Evolutionary conservation across 2,329 filamentous ascomycete species (phyloP).

Genomic region (Ceratocystis alfenasii): DNA sequence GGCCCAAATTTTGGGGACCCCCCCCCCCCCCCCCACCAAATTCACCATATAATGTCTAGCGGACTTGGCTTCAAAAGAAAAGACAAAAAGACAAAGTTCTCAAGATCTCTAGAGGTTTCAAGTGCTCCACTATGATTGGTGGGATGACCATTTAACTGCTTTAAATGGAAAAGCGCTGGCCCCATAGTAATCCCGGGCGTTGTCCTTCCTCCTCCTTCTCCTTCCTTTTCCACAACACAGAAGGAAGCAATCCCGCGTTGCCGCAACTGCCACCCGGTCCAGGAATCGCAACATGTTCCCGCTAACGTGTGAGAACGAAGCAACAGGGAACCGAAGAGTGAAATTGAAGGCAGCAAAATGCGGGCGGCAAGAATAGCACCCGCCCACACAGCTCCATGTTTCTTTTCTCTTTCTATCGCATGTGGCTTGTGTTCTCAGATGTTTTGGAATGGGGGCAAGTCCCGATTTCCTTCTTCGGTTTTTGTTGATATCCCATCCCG

Average conservation of each 20-base stretch:
- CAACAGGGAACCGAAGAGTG: background rate
- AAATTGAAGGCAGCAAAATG: background rate
- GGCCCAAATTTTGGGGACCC: too few species aligned
- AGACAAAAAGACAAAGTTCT: background rate
- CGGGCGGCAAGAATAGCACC: background rate
- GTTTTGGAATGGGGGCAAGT: background rate
- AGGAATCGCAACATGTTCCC: background rate
- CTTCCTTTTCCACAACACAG: background rate
- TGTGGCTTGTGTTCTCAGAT: background rate
- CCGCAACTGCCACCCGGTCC: background rate
- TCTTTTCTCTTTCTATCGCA: background rate
- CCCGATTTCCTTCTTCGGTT: background rate
- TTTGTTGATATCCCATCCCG: background rate
- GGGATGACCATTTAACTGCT: slow-evolving; percentile 14
- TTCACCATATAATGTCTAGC: background rate
- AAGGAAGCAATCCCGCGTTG: slow-evolving; percentile 3
- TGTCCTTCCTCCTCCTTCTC: background rate
- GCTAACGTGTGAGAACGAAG: background rate
- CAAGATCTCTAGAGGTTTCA: background rate
- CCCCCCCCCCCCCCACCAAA: too few species aligned
- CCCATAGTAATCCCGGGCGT: slow-evolving; percentile 7
- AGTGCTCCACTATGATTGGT: slow-evolving; percentile 2
- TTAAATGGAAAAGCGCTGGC: slow-evolving; percentile 8
- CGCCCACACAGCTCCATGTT: background rate
- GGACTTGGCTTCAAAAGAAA: background rate